Conservation (phyloP, 192 early-diverging fungal genomes). For the Spinellus fusiger region DNA sequence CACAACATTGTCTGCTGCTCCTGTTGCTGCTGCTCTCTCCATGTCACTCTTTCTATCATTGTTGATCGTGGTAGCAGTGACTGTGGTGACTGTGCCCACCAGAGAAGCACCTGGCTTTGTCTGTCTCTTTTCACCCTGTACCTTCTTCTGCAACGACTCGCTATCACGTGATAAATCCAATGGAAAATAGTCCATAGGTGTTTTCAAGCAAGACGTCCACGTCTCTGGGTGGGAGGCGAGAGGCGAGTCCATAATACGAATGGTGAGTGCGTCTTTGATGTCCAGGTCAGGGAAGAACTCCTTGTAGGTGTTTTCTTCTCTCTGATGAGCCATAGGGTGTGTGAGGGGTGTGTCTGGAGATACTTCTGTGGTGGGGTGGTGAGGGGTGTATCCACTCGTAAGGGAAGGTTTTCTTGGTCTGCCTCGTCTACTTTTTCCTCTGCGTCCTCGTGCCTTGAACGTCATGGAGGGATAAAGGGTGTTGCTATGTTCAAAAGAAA, state of each 20-base stretch:
- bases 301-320: slow-evolving; percentile 79
- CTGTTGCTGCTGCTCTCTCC: no score
- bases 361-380: background rate
- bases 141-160: no score
- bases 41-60: no score
- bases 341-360: background rate
- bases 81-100: background rate
- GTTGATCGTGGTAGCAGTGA: no score
- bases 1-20: no score
- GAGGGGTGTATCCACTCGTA: background rate
- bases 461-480: background rate
- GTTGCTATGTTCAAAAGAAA: background rate
- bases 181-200: background rate
- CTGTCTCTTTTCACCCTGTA: background rate
- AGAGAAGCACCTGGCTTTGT: background rate
- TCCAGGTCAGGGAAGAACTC: slow-evolving; percentile 82
- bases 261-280: slow-evolving; percentile 36
- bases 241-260: slow-evolving; percentile 11
- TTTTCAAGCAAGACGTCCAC: no score
- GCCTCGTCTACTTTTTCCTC: slow-evolving; percentile 6
- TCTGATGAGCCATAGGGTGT: slow-evolving; percentile 43
- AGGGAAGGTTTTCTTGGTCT: slow-evolving; percentile 2
- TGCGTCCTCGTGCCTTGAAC: slow-evolving; percentile 2
- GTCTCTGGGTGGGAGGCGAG: background rate
- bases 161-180: background rate